Evolutionary conservation across 106 monocot genomes (phyloP).

Genomic region (Xerophyta viscosa): DNA sequence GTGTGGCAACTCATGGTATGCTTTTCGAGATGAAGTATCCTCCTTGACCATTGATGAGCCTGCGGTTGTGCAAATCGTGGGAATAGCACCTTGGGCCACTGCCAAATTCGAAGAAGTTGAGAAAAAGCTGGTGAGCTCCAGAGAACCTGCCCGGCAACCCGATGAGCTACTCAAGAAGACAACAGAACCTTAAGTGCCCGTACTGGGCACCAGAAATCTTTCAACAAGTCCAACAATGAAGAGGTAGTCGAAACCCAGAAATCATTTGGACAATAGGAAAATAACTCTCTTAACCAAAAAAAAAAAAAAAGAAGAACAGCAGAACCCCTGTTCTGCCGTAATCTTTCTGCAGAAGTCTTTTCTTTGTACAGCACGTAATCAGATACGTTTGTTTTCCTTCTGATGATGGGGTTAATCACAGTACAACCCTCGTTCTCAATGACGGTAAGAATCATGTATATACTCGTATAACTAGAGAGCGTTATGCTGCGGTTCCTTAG

Average conservation of each 20-base stretch:
- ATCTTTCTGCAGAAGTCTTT: no score
- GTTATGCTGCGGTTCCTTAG: no score
- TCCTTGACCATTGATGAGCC: slow-evolving; percentile 63
- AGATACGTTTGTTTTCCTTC: no score
- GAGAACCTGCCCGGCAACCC: slow-evolving; percentile 42
- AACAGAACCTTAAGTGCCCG: slow-evolving; percentile 47
- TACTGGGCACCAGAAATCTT: slow-evolving; percentile 64
- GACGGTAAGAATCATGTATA: no score
- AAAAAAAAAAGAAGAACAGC: neutral
- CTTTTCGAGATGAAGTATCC: slow-evolving; percentile 61
- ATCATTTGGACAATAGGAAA: no score
- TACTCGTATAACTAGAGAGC: no score
- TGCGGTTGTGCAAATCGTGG: slow-evolving; percentile 48
- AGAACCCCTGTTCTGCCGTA: neutral
- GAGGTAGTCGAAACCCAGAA: slow-evolving; percentile 12
- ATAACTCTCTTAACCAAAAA: no score
- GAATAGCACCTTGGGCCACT: slow-evolving; percentile 76
- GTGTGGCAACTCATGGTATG: slow-evolving; percentile 77
- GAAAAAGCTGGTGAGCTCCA: slow-evolving; percentile 64
- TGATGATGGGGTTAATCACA: no score
- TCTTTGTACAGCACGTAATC: no score
- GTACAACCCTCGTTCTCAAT: no score
- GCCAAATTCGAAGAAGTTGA: slow-evolving; percentile 69
- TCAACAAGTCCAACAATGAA: slow-evolving; percentile 32
- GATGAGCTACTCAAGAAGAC: slow-evolving; percentile 44